phyloP scores from a whole-genome alignment of 768 basidiomycete species.

The Galerina marginata region DNA sequence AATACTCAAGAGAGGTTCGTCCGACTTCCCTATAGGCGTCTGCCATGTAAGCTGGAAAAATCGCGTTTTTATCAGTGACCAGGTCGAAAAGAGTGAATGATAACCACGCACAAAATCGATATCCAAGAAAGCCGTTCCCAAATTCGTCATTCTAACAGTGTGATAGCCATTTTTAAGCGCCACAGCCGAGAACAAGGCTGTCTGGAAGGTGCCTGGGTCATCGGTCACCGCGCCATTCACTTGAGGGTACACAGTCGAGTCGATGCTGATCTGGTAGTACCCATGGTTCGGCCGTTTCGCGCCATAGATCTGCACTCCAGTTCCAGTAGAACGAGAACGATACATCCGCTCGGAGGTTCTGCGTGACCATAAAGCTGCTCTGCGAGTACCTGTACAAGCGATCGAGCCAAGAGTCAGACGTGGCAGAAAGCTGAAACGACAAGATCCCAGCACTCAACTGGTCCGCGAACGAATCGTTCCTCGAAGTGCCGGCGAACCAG shows the following conservation, averaged over 20 bases:
- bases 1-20: conserved; percentile 29
- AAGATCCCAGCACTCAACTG: conserved; percentile 15
- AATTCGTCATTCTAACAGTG: conserved; percentile 40
- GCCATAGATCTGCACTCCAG: conserved; percentile 53
- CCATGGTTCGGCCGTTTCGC: conserved; percentile 55
- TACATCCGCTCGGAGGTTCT: conserved; percentile 34
- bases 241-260: conserved; percentile 33
- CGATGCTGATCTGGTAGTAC: conserved; percentile 46
- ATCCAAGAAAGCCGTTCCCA: conserved; percentile 39
- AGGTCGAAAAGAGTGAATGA: background rate
- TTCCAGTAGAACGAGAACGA: conserved; percentile 56
- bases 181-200: conserved; percentile 41
- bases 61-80: background rate
- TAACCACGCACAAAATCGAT: conserved; percentile 50
- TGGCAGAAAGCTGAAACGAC: background rate
- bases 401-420: background rate
- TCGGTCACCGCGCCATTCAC: conserved; percentile 32
- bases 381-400: conserved; percentile 36
- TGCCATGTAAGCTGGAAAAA: conserved; percentile 38
- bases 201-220: conserved; percentile 39
- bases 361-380: conserved; percentile 46
- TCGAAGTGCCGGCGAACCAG: conserved; percentile 29
- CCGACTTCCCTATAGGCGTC: conserved; percentile 29
- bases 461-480: conserved; percentile 19
- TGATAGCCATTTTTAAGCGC: conserved; percentile 41